Percentiles rank a stretch among this genome's conserved stretches.
phyloP scores from a whole-genome alignment of 495 filamentous ascomycete genomes.

The Neurospora sp. region DNA sequence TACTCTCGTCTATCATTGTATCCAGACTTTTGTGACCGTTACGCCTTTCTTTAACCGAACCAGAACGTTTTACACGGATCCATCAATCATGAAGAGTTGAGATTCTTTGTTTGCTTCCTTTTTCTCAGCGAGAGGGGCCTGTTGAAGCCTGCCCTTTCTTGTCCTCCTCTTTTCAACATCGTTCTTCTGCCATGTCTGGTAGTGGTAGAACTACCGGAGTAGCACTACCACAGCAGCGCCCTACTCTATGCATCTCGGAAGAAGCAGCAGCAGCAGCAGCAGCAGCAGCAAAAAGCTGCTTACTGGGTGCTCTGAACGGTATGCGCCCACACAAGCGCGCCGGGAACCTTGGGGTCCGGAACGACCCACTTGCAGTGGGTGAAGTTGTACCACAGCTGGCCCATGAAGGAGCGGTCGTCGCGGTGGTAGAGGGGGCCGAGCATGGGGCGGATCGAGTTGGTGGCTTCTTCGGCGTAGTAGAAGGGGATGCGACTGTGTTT shows the following conservation, averaged over 20 bases:
- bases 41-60: background rate
- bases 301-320: background rate
- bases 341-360: conserved; percentile 20
- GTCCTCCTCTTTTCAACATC: background rate
- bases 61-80: background rate
- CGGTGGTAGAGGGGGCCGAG: conserved; percentile 71
- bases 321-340: conserved; percentile 22
- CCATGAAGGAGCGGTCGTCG: conserved; percentile 32
- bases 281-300: background rate
- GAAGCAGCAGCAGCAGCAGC: background rate
- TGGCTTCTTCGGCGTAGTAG: conserved; percentile 81
- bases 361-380: conserved; percentile 27
- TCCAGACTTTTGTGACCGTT: background rate
- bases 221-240: too few species aligned
- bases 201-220: background rate
- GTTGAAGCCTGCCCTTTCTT: background rate
- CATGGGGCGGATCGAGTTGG: conserved; percentile 67
- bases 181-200: background rate
- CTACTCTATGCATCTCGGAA: background rate
- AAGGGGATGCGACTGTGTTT: conserved; percentile 71
- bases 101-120: background rate
- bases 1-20: background rate
- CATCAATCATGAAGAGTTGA: background rate
- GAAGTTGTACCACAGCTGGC: conserved; percentile 23
- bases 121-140: background rate